These are phyloP conservation scores for Fusarium sp. DNA, from an alignment of 2,329 filamentous ascomycete genomes.

Conservation along the genomic window DNA sequence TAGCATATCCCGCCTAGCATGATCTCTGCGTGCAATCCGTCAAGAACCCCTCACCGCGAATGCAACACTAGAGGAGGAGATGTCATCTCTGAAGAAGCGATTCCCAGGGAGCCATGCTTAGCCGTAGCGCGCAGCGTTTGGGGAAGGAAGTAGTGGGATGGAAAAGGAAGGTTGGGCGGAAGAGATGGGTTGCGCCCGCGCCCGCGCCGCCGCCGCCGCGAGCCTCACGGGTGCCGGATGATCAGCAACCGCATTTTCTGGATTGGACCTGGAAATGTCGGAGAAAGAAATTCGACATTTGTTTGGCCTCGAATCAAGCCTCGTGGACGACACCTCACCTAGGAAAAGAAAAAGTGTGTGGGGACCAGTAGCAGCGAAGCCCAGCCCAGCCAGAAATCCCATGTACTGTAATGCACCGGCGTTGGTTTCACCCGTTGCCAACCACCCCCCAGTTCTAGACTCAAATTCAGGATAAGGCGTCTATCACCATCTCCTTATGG, in stretches of 20 bases:
- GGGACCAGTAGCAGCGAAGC: background rate
- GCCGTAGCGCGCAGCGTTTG: conserved; percentile 13
- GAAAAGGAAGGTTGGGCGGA: background rate
- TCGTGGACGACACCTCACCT: background rate
- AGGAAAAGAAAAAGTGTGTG: conserved; percentile 15
- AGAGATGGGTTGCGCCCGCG: conserved; percentile 12
- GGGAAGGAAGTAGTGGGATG: background rate
- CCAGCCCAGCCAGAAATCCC: background rate
- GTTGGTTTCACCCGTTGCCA: conserved; percentile 30
- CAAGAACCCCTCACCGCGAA: conserved; percentile 20
- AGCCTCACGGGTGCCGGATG: conserved; percentile 26
- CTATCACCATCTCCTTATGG: conserved; percentile 23
- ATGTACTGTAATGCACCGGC: conserved; percentile 12
- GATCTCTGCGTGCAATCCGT: conserved; percentile 30
- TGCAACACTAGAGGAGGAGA: conserved; percentile 12
- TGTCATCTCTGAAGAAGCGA: conserved; percentile 5
- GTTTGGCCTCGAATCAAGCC: conserved; percentile 29
- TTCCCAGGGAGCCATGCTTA: conserved; percentile 26
- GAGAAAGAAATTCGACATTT: conserved; percentile 29
- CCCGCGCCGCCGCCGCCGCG: background rate
- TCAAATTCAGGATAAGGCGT: conserved; percentile 29
- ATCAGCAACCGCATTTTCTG: conserved; percentile 28
- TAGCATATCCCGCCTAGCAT: conserved; percentile 20
- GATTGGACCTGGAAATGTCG: conserved; percentile 30
- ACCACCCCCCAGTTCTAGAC: conserved; percentile 30